Percentiles rank a stretch among this genome's conserved stretches.
These are phyloP conservation scores for Ceratocystis variospora DNA, from an alignment of 2,329 filamentous ascomycete species.

Conservation along the genomic window DNA sequence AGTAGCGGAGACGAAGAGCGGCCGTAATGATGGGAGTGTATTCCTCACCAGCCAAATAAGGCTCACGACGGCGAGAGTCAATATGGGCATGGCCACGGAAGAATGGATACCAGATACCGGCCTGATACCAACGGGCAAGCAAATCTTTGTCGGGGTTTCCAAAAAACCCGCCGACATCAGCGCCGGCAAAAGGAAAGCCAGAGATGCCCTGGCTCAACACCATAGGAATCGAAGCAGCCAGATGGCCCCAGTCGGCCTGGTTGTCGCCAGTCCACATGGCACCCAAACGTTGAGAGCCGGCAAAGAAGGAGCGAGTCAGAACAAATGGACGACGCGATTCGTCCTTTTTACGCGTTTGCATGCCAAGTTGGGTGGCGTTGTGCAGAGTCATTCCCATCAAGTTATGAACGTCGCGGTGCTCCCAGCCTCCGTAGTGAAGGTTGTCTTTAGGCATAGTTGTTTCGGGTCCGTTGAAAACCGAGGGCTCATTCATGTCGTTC, in stretches of 20 bases:
- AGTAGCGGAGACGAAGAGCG: constrained; percentile 77
- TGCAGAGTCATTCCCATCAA: constrained; percentile 89
- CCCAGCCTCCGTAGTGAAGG: constrained; percentile 79
- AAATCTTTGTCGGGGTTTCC: constrained; percentile 91
- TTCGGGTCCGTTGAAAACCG: constrained; percentile 95
- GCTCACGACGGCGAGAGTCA: constrained; percentile 84
- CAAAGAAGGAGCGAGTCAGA: constrained; percentile 81
- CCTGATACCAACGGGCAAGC: constrained; percentile 88
- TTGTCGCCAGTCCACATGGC: constrained; percentile 99
- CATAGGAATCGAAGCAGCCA: constrained; percentile 87
- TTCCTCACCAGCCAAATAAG: constrained; percentile 73
- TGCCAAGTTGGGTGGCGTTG: constrained; percentile 79
- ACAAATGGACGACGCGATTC: constrained; percentile 79
- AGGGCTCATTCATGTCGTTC: constrained; percentile 99
- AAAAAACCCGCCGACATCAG: constrained; percentile 96
- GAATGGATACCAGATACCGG: constrained; percentile 93
- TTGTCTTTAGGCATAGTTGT: constrained; percentile 99
- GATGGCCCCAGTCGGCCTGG: constrained; percentile 80
- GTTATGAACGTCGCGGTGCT: constrained; percentile 94
- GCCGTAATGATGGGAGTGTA: constrained; percentile 77
- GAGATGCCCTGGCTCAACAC: constrained; percentile 81
- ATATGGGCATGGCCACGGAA: constrained; percentile 97
- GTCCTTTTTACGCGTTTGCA: constrained; percentile 73
- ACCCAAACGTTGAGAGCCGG: constrained; percentile 75
- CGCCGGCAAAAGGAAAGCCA: constrained; percentile 85